phyloP scores from a whole-genome alignment of 2,329 filamentous ascomycete species.

The Calonectria crousiana region DNA sequence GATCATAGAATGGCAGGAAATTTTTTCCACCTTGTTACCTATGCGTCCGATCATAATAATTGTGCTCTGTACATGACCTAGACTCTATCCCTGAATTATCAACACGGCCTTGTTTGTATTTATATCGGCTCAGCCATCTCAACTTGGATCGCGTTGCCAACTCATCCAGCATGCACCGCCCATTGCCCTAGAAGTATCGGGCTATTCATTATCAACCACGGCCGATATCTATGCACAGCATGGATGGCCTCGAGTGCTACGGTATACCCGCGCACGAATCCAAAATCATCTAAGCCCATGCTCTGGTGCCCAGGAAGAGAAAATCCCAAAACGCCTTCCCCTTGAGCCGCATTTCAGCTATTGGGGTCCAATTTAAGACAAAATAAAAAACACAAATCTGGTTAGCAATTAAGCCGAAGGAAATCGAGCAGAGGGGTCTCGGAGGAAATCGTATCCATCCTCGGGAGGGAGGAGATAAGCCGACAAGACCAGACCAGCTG shows the following conservation, averaged over 20 bases:
- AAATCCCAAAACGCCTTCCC: conserved; percentile 20
- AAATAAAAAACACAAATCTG: not conserved
- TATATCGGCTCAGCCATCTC: not conserved
- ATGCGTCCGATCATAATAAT: not conserved
- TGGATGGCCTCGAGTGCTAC: not conserved
- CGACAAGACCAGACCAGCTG: conserved; percentile 72
- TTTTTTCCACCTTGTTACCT: not conserved
- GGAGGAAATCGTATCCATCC: conserved; percentile 83
- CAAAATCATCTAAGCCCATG: not conserved
- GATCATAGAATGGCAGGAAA: too few relatives aligned
- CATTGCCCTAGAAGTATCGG: not conserved
- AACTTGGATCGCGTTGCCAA: not conserved
- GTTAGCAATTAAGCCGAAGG: not conserved
- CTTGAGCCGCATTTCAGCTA: conserved; percentile 49
- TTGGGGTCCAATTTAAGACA: not conserved
- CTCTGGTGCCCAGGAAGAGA: not conserved
- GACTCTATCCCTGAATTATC: not conserved
- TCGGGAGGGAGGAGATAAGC: conserved; percentile 81
- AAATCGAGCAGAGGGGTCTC: conserved; percentile 61
- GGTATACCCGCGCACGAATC: not conserved
- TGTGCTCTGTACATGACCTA: not conserved
- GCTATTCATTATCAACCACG: conserved; percentile 10
- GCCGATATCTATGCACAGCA: conserved; percentile 8
- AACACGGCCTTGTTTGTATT: not conserved
- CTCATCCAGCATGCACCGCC: not conserved